These are phyloP conservation scores for Candida easanensis DNA, from an alignment of 805 yeast genomes.

Conservation along the genomic window DNA sequence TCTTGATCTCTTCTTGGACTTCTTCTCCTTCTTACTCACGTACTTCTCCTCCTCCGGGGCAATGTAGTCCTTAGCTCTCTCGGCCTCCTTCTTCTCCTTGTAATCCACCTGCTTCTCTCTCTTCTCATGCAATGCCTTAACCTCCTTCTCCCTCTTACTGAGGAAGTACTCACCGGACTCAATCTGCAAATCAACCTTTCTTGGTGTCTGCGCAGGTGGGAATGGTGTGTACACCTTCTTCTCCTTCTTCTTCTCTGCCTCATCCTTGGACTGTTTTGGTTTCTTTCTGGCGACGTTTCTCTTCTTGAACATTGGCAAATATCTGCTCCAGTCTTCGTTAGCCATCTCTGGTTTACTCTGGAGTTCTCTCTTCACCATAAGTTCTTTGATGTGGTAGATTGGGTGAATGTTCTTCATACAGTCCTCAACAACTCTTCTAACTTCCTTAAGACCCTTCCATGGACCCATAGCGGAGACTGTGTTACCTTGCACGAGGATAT, in stretches of 20 bases:
- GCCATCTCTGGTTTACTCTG: slow-evolving; percentile 95
- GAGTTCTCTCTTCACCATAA: slow-evolving; percentile 95
- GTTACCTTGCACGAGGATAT: slow-evolving; percentile 93
- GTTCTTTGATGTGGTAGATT: slow-evolving; percentile 94
- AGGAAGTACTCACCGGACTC: slow-evolving; percentile 98
- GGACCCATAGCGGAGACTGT: slow-evolving; percentile 98
- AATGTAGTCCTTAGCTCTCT: slow-evolving; percentile 71
- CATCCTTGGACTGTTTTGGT: slow-evolving; percentile 63
- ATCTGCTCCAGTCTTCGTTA: slow-evolving; percentile 94
- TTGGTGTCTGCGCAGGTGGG: slow-evolving; percentile 97
- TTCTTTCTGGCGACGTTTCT: slow-evolving; percentile 92
- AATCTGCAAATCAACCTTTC: slow-evolving; percentile 95
- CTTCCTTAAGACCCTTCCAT: slow-evolving; percentile 85
- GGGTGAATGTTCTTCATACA: slow-evolving; percentile 97
- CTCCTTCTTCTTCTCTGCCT: slow-evolving; percentile 36
- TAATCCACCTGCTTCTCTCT: slow-evolving; percentile 73
- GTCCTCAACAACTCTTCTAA: slow-evolving; percentile 93
- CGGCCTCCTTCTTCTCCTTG: slow-evolving; percentile 60
- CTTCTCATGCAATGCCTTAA: slow-evolving; percentile 70
- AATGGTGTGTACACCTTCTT: slow-evolving; percentile 90
- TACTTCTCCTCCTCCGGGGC: slow-evolving; percentile 80
- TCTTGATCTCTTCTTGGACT: slow-evolving; percentile 28
- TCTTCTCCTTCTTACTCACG: slow-evolving; percentile 39
- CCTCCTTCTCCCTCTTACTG: slow-evolving; percentile 78
- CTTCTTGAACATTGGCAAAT: slow-evolving; percentile 94